Base-by-base conservation (phyloP, 2,329 filamentous ascomycete species). In the Cladosporium sp. region DNA sequence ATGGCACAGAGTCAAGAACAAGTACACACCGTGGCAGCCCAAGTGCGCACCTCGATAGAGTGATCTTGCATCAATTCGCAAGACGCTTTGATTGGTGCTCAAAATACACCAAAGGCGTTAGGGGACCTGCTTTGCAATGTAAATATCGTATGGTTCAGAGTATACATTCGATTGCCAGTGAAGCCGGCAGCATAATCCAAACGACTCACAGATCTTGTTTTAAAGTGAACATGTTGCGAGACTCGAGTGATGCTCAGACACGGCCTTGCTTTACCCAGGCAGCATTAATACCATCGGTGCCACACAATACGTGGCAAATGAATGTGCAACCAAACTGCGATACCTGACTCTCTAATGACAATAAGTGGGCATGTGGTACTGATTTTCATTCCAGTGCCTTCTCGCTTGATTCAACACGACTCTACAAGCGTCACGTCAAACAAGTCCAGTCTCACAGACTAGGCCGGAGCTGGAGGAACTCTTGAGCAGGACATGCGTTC, bases 21-120 rank as follows among this genome's bases (percentile, higher is more conserved):
- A 84, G 79, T 82, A 81, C 72, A 69, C 74, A 35, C 72, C 81
- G 18, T 84, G 82, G 82, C 75, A 74, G 67, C 82, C 82, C n/a
- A 78, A 80, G 28, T 80, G 77, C 59, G 81, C 81, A 69, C 71
- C 80, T 52, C 76, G 81, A 68, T 71, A 67, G 63, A 66, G 55
- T n/a, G 23, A 57, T 40, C 46, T 55, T 33, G 59, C 46, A 12
- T 26, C 28, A 37, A 10, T 26, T 11, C 6, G 29, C 46, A n/a
- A 35, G 46, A 31, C 31, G 59, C 44, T 35, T 23, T 26, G 12
- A 62, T 16, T 31, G 29, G 59, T 62, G 59, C 59, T n/a, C 35
- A 62, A 21, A 53, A 12, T 18, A 40, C 61, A 63, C 61, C 37
- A 52, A 26, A 63, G 61, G 61, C 61, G 61, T 63, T 63, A 55